These are phyloP conservation scores for Avicennia marina DNA, from an alignment of 257 asterid species.

Conservation along the genomic window DNA sequence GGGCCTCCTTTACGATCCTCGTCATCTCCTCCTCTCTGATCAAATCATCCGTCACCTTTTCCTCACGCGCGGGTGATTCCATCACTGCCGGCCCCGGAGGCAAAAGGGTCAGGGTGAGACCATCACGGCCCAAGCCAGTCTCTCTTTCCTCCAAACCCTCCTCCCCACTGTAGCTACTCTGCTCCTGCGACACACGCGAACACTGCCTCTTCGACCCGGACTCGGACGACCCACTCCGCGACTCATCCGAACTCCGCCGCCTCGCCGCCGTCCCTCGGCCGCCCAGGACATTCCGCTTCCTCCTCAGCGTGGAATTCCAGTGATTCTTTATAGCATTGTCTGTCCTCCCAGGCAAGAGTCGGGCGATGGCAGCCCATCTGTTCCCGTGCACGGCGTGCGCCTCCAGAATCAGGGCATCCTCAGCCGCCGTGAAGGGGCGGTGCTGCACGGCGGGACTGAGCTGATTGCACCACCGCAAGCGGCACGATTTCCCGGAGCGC, in stretches of 20 bases:
- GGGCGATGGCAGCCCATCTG: slow-evolving; percentile 60
- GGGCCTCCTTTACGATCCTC: too few species aligned
- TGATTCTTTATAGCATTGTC: too few species aligned
- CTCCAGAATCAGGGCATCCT: slow-evolving; percentile 40
- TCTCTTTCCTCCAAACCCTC: slow-evolving; percentile 18
- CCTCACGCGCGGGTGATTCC: slow-evolving; percentile 16
- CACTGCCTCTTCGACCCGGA: slow-evolving; percentile 34
- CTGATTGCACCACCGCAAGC: slow-evolving; percentile 82
- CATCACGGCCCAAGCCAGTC: slow-evolving; percentile 27
- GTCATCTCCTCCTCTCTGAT: slow-evolving; percentile 2
- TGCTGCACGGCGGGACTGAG: slow-evolving; percentile 60
- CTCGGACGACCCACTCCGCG: slow-evolving; percentile 30
- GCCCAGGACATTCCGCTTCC: slow-evolving; percentile 20
- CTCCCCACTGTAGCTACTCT: slow-evolving; percentile 30
- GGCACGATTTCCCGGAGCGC: slow-evolving; percentile 66
- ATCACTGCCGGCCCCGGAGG: slow-evolving; percentile 33
- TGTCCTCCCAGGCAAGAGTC: slow-evolving; percentile 56
- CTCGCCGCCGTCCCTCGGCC: slow-evolving; percentile 4
- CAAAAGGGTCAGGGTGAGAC: slow-evolving; percentile 40
- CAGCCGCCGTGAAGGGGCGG: slow-evolving; percentile 51
- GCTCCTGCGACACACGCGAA: slow-evolving; percentile 38
- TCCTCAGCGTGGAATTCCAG: slow-evolving; percentile 50
- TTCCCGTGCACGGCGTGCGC: slow-evolving; percentile 58
- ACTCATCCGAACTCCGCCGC: slow-evolving; percentile 24
- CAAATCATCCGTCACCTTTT: slow-evolving; percentile 2